These are phyloP conservation scores for Ambrosia trifida DNA, from an alignment of 129 eudicot species.

Conservation along the genomic window DNA sequence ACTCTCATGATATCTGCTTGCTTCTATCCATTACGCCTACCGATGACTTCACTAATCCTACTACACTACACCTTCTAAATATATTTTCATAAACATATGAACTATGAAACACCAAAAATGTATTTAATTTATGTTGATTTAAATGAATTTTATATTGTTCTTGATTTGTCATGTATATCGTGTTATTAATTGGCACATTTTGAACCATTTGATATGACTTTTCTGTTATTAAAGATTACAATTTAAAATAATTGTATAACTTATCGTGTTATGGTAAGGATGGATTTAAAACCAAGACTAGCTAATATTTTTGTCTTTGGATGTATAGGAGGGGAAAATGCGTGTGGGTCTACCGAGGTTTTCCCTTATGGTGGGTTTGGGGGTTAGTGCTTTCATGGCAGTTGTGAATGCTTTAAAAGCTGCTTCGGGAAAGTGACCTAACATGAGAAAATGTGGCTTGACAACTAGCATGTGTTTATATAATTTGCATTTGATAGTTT, in stretches of 20 bases:
- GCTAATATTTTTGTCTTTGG: too few relatives aligned
- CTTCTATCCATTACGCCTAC: slow-evolving; percentile 33
- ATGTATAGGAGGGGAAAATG: too few relatives aligned
- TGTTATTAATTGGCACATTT: not conserved
- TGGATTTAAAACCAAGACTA: too few relatives aligned
- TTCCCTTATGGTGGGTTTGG: too few relatives aligned
- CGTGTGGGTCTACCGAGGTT: too few relatives aligned
- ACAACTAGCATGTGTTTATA: too few relatives aligned
- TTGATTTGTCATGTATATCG: too few relatives aligned
- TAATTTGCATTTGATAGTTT: too few relatives aligned
- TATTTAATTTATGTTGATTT: not conserved
- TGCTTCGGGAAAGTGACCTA: too few relatives aligned
- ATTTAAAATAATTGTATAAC: not conserved
- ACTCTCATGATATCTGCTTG: slow-evolving; percentile 28
- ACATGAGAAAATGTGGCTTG: too few relatives aligned
- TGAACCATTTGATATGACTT: not conserved
- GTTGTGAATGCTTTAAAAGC: too few relatives aligned
- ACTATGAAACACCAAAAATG: not conserved
- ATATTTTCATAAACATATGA: not conserved
- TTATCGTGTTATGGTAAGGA: not conserved
- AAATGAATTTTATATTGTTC: not conserved
- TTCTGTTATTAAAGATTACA: not conserved
- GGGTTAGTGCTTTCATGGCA: too few relatives aligned
- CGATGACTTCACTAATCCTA: not conserved
- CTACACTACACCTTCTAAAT: not conserved